These are phyloP conservation scores for Comarum palustre DNA, from an alignment of 306 rosid species.

Conservation along the genomic window DNA sequence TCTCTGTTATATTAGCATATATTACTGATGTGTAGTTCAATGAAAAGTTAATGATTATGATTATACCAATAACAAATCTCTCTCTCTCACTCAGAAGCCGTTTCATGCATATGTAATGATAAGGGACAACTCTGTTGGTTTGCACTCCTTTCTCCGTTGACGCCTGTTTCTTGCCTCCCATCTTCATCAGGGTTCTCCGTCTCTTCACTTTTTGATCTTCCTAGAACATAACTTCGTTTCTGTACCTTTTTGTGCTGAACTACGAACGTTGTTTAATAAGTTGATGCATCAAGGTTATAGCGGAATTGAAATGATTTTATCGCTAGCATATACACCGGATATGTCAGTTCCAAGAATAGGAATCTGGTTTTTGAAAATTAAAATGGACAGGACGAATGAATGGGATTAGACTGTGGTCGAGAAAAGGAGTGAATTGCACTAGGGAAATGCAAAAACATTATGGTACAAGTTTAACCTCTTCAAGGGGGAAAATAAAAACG, in stretches of 20 bases:
- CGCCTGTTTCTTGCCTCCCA: not conserved
- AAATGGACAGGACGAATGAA: not conserved
- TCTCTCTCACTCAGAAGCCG: not conserved
- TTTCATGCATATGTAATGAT: not conserved
- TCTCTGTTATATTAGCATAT: conserved; percentile 26
- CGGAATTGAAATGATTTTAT: too few relatives aligned
- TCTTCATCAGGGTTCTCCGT: not conserved
- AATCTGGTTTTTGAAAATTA: not conserved
- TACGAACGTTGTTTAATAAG: not conserved
- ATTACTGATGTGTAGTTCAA: conserved; percentile 27
- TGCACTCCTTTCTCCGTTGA: not conserved
- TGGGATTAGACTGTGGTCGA: not conserved
- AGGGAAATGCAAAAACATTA: not conserved
- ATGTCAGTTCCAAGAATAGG: not conserved
- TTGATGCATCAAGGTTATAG: not conserved
- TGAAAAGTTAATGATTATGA: conserved; percentile 14
- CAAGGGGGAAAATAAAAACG: not conserved
- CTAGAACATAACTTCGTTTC: not conserved
- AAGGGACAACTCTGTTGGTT: not conserved
- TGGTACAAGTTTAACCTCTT: not conserved
- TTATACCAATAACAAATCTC: not conserved
- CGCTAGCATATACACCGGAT: too few relatives aligned
- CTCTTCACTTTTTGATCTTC: not conserved
- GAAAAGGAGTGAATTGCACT: not conserved
- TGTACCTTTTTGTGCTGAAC: not conserved